phyloP scores from a whole-genome alignment of 345 rosid genomes.

The Eucalyptus cladocalyx region DNA sequence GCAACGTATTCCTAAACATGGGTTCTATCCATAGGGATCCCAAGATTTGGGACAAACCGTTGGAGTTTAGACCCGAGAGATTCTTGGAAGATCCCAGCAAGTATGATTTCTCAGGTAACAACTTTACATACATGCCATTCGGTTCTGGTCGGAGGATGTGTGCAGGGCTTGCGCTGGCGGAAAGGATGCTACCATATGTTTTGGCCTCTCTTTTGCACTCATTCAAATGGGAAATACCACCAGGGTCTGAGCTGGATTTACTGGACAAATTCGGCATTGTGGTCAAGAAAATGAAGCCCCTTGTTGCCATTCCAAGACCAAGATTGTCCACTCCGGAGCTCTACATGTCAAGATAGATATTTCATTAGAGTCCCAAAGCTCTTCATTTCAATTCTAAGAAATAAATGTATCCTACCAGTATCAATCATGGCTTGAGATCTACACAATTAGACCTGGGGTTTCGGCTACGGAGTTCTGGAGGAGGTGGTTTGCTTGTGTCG shows the following conservation, averaged over 20 bases:
- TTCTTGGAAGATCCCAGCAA: background rate
- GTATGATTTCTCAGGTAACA: background rate
- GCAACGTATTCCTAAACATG: background rate
- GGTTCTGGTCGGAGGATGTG: background rate
- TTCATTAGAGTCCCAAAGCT: background rate
- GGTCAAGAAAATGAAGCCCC: background rate
- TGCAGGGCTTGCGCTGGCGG: background rate
- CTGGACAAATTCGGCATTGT: background rate
- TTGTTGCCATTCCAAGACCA: background rate
- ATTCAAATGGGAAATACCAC: background rate
- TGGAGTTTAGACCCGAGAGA: background rate
- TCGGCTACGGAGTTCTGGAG: background rate
- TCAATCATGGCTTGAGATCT: background rate
- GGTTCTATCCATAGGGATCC: background rate
- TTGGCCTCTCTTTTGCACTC: background rate
- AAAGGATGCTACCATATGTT: background rate
- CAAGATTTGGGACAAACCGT: background rate
- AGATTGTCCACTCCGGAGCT: background rate
- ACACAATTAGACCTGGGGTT: background rate
- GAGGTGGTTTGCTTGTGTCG: background rate
- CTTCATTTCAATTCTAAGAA: background rate
- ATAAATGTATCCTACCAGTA: background rate
- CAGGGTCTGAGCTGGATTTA: background rate
- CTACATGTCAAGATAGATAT: background rate
- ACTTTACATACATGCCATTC: background rate